These are phyloP conservation scores for Perkinsus marinus DNA, from an alignment of 169 alveolate species.

Conservation along the genomic window DNA sequence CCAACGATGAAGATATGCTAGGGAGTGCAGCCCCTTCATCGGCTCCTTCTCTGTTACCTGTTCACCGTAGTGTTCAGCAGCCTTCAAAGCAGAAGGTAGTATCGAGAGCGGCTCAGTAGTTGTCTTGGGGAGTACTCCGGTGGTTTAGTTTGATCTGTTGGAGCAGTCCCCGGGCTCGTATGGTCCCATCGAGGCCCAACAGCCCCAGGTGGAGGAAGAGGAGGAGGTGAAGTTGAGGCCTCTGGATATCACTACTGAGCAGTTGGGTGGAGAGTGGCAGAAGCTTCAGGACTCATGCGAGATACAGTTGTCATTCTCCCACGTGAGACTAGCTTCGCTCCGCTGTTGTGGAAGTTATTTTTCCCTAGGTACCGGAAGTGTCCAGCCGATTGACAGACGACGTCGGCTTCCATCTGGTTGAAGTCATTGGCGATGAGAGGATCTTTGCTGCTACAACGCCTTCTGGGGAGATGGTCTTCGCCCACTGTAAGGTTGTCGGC, in stretches of 20 bases:
- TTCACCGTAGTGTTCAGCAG: too few relatives aligned
- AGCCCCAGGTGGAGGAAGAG: neutral
- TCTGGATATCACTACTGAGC: neutral
- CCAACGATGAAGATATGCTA: neutral
- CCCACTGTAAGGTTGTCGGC: neutral
- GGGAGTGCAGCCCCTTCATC: neutral
- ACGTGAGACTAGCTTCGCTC: neutral
- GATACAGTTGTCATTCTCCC: neutral
- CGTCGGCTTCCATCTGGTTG: neutral
- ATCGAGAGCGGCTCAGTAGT: too few relatives aligned
- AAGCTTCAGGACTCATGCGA: neutral
- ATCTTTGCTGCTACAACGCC: neutral
- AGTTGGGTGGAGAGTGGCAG: neutral
- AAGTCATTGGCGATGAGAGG: neutral
- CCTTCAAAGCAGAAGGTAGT: too few relatives aligned
- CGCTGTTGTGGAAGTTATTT: too few relatives aligned
- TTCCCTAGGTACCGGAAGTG: neutral
- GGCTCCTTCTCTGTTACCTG: too few relatives aligned
- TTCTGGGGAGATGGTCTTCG: neutral
- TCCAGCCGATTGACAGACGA: neutral
- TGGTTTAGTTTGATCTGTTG: neutral
- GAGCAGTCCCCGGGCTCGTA: neutral
- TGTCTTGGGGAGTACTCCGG: too few relatives aligned
- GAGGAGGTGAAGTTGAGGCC: neutral
- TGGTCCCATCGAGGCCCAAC: too few relatives aligned